phyloP scores from a whole-genome alignment of 441 rosid species.

The Euphorbia celastroides region DNA sequence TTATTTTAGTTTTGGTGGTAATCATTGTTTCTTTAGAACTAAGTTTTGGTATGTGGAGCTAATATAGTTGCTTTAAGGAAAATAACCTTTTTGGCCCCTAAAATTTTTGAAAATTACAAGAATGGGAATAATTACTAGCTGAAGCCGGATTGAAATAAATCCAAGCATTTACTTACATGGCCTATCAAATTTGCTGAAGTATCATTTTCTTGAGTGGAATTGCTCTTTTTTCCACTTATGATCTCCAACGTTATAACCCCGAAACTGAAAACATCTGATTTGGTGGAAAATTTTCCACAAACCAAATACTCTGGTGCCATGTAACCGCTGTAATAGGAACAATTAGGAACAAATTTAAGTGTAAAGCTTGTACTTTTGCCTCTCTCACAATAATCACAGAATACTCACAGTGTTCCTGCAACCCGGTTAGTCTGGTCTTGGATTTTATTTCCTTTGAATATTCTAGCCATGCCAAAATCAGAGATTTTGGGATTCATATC shows the following conservation, averaged over 20 bases:
- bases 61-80: too few relatives aligned
- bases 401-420: conserved; percentile 39
- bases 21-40: too few relatives aligned
- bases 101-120: background rate
- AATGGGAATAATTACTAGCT: background rate
- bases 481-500: conserved; percentile 48
- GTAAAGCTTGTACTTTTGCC: background rate
- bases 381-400: background rate
- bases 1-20: background rate
- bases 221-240: conserved; percentile 24
- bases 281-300: conserved; percentile 24
- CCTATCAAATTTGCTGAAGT: conserved; percentile 19
- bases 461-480: conserved; percentile 52
- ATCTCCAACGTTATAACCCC: conserved; percentile 30
- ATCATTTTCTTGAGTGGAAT: conserved; percentile 3
- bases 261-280: conserved; percentile 33
- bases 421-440: conserved; percentile 28
- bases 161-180: conserved; percentile 12
- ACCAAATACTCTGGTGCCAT: conserved; percentile 27
- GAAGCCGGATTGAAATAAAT: background rate
- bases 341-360: background rate
- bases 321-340: conserved; percentile 18
- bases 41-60: too few relatives aligned
- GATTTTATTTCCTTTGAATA: conserved; percentile 25
- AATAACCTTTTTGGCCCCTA: too few relatives aligned